Base-by-base conservation (phyloP, 169 alveolate species). In the Cryptosporidium parvum region DNA sequence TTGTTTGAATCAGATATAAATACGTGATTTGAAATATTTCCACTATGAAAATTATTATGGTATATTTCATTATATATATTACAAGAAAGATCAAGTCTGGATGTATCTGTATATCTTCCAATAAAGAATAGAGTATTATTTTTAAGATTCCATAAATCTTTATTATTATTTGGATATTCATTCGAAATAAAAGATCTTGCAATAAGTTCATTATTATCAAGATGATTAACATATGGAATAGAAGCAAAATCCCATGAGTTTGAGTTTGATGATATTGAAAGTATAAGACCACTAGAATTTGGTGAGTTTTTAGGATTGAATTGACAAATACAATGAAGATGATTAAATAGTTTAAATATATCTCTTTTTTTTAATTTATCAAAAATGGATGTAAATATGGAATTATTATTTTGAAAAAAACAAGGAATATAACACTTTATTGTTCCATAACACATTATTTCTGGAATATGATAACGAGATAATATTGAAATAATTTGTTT, bases 81-180 rank as follows among this genome's bases (percentile, higher is more conserved):
- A 53, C 86, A 75, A 23, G 73, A 56, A 21, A 75, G 45, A 75
- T 75, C 86, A 29, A 75, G 31, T 9, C 86, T 65, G 10, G 59
- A 75, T 3, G 56, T 75, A 35, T 75, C 86, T 5, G 86, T 75
- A 42, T 75, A 75, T 58, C 86, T 53, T 56, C 86, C 86, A 58
- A 75, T 75, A n/a, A 75, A 75, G 56, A 75, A 75, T 7, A 75
- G 53, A 8, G 35, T 39, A n/a, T 75, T 52, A 3, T 53, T 26
- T 75, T 75, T 75, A 10, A 35, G 1, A 21, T 61, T 44, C 73
- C 70, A 75, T 31, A 14, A n/a, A 56, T 39, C 35, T 10, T 12
- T 68, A 16, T 35, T 68, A 16, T 35, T 26, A 1, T 56, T 37
- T 31, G 26, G n/a, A 16, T 29, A 12, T 18, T 37, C 8, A 68